Percentiles rank a stretch among this genome's conserved stretches.
phyloP scores from a whole-genome alignment of 108 stramenopile genomes.

The Fragilaria radians region DNA sequence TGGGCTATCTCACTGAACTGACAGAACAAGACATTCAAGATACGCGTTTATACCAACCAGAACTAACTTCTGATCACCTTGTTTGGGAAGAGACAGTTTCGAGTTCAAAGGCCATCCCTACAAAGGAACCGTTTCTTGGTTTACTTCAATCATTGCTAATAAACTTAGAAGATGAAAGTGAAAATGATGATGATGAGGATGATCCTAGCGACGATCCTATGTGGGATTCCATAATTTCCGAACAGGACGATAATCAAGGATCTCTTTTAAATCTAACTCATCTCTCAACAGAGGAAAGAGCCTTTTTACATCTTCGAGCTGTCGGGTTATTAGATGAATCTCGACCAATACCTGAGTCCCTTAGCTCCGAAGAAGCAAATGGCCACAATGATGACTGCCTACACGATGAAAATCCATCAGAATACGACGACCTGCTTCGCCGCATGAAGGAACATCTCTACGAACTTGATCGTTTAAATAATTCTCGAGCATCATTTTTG shows the following conservation, averaged over 20 bases:
- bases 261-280: background rate
- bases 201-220: constrained; percentile 9
- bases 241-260: background rate
- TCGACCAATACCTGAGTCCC: background rate
- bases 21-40: constrained; percentile 1
- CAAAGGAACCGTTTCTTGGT: background rate
- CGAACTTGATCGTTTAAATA: constrained; percentile 12
- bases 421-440: constrained; percentile 17
- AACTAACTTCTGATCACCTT: background rate
- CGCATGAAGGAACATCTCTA: constrained; percentile 22
- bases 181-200: constrained; percentile 18
- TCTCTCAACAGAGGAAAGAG: constrained; percentile 30
- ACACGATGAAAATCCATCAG: constrained; percentile 9
- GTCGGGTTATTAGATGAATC: constrained; percentile 19
- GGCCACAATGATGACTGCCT: constrained; percentile 24
- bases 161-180: constrained; percentile 37
- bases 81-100: background rate
- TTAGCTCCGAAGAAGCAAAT: constrained; percentile 9
- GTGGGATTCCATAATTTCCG: background rate
- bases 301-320: constrained; percentile 28
- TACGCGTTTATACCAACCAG: background rate
- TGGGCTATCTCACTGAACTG: constrained; percentile 1
- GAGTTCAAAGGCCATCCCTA: background rate
- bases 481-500: constrained; percentile 18
- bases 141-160: constrained; percentile 58